These are phyloP conservation scores for Septoria petroselini DNA, from an alignment of 2,329 filamentous ascomycete genomes.

Conservation along the genomic window DNA sequence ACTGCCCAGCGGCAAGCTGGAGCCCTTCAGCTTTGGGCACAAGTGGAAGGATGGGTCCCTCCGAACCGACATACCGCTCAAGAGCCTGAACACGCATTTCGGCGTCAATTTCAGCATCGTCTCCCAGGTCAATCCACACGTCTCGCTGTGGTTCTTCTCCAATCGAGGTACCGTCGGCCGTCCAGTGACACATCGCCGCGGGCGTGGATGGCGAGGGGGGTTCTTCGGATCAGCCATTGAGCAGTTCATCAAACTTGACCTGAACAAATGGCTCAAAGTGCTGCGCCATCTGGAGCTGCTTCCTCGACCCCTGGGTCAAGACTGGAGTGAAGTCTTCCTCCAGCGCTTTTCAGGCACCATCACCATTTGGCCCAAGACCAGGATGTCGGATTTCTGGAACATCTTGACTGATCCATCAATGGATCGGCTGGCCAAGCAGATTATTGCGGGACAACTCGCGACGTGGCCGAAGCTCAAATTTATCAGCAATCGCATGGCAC, in stretches of 20 bases:
- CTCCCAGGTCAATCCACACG: constrained; percentile 86
- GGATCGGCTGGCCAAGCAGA: constrained; percentile 76
- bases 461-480: constrained; percentile 91
- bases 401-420: constrained; percentile 82
- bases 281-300: constrained; percentile 88
- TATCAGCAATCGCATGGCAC: constrained; percentile 77
- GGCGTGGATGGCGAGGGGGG: constrained; percentile 91
- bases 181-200: constrained; percentile 88
- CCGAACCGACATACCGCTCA: constrained; percentile 91
- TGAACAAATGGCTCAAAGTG: constrained; percentile 97
- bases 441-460: constrained; percentile 83
- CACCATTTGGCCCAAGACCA: constrained; percentile 89
- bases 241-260: constrained; percentile 91
- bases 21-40: constrained; percentile 93
- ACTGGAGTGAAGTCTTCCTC: constrained; percentile 96
- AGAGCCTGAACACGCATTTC: constrained; percentile 91
- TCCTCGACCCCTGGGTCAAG: constrained; percentile 84
- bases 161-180: constrained; percentile 87
- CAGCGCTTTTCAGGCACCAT: constrained; percentile 93
- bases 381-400: constrained; percentile 74
- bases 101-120: constrained; percentile 98
- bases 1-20: constrained; percentile 68
- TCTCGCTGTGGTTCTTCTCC: constrained; percentile 98
- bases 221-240: constrained; percentile 90
- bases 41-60: constrained; percentile 99